These are phyloP conservation scores for Cicer arietinum DNA, from an alignment of 306 rosid genomes.

Conservation along the genomic window DNA sequence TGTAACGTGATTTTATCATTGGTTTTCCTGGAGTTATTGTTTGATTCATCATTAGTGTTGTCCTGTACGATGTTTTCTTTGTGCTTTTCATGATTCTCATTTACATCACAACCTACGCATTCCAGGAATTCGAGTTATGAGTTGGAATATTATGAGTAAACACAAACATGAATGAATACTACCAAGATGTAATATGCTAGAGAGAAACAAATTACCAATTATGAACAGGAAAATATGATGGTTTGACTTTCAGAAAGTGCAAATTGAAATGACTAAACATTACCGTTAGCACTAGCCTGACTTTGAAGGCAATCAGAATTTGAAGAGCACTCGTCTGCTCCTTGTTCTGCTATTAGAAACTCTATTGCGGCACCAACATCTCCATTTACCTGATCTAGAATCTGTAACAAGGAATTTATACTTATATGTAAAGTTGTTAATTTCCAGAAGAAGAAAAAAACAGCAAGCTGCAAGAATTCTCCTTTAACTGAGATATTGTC, in stretches of 20 bases:
- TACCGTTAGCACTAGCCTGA: conserved; percentile 57
- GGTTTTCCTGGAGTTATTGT: conserved; percentile 36
- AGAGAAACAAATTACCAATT: not conserved
- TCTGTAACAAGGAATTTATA: conserved; percentile 51
- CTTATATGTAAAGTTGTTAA: conserved; percentile 29
- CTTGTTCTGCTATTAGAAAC: conserved; percentile 80
- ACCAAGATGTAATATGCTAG: not conserved
- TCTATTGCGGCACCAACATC: conserved; percentile 81
- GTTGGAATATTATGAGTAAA: conserved; percentile 25
- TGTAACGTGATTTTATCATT: conserved; percentile 44
- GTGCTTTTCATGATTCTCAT: conserved; percentile 38
- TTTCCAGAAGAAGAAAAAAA: conserved; percentile 27
- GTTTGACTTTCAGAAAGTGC: conserved; percentile 9
- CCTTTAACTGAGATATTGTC: conserved; percentile 13
- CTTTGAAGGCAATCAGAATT: conserved; percentile 52
- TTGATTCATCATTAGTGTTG: conserved; percentile 45
- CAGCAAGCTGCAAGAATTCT: conserved; percentile 36
- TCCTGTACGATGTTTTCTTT: conserved; percentile 47
- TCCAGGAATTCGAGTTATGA: conserved; percentile 32
- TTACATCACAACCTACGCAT: conserved; percentile 50
- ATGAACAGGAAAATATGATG: conserved; percentile 27
- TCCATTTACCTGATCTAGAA: conserved; percentile 69
- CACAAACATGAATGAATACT: conserved; percentile 10
- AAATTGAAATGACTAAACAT: conserved; percentile 40
- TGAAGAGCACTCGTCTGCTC: conserved; percentile 56